Evolutionary conservation across 495 filamentous ascomycete genomes (phyloP), one percentile per base, ranked within the genome.

Genomic region (Thozetella sp.): DNA sequence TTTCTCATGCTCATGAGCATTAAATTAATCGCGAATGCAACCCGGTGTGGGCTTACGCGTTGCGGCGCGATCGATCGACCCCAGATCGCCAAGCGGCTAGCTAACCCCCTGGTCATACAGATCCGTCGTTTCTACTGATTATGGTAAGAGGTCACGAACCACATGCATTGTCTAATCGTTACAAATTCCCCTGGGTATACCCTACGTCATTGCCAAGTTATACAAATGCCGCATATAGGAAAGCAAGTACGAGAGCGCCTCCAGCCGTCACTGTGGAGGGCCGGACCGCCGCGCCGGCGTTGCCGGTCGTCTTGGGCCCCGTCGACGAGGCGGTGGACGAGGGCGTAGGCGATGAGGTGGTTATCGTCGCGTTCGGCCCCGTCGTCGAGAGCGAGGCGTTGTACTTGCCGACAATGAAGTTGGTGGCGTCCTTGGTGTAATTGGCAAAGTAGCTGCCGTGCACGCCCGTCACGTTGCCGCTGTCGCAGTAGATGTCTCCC

Each of bases 401-500:
- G 54, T 58, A 70, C 57, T 55, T 56, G 48, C 53, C 54, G 12
- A 59, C 63, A 22, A 70, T 59, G 23, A 61, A 70, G 3, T 68
- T 56, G 22, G 57, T 61, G 19, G 61, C 62, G 1, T 59, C 65
- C 15, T 46, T 24, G 26, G 56, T 60, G 58, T 70, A 70, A 25
- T 56, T 56, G 23, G 34, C 50, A 51, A 68, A 66, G 54, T 70
- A 70, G 0, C 46, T n/a, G 22, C 63, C 57, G 58, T 70, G 67
- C 2, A 62, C 48, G 19, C 26, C 30, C 37, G 26, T 22, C 26
- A 43, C 45, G 30, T 59, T 26, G 50, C 65, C 66, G 12, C n/a
- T 10, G 27, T 70, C 67, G 60, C 67, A 70, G 57, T 68, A 70
- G 19, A 68, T 23, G 51, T 70, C 67, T 50, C 67, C 67, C 0